A percentile compares a stretch with the other conserved stretches of the same genome.
phyloP scores from a whole-genome alignment of 257 asterid genomes.

The Solanum chiquidenum region DNA sequence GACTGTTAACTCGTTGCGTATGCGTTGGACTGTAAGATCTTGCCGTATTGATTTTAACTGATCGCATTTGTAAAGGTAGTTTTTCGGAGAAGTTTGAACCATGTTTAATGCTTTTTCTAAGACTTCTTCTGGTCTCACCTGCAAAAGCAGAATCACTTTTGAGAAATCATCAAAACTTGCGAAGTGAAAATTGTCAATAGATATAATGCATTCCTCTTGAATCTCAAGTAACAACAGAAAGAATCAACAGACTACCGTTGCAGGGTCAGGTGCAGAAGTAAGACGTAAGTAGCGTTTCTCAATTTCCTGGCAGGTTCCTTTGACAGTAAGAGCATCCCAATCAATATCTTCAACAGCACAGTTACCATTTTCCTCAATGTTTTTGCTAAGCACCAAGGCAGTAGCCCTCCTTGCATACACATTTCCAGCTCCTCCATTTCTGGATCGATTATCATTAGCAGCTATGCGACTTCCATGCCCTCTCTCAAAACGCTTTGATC shows the following conservation, averaged over 20 bases:
- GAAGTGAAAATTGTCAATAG: background rate
- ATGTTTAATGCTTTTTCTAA: constrained; percentile 79
- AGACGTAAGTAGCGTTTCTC: constrained; percentile 97
- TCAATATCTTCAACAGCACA: constrained; percentile 97
- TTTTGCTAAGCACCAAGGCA: constrained; percentile 55
- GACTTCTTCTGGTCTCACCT: constrained; percentile 98
- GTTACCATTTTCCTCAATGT: constrained; percentile 64
- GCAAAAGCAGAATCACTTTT: constrained; percentile 19
- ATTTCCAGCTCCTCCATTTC: constrained; percentile 39
- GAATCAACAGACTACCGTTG: constrained; percentile 51
- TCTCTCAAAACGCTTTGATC: constrained; percentile 90
- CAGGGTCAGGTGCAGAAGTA: constrained; percentile 98
- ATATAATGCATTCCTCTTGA: background rate
- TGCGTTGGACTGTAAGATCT: constrained; percentile 95
- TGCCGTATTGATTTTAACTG: constrained; percentile 98
- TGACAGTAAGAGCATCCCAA: constrained; percentile 93
- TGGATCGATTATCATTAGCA: constrained; percentile 30
- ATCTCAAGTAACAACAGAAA: constrained; percentile 5
- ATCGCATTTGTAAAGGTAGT: constrained; percentile 90
- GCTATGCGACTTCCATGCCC: constrained; percentile 53
- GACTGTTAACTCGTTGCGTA: constrained; percentile 81
- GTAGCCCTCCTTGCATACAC: constrained; percentile 50
- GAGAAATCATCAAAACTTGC: constrained; percentile 2
- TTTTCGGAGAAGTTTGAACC: constrained; percentile 83
- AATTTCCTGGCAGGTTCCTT: constrained; percentile 90